These are phyloP conservation scores for Suaeda aralocaspica DNA, from an alignment of 148 eudicot species.

Conservation along the genomic window DNA sequence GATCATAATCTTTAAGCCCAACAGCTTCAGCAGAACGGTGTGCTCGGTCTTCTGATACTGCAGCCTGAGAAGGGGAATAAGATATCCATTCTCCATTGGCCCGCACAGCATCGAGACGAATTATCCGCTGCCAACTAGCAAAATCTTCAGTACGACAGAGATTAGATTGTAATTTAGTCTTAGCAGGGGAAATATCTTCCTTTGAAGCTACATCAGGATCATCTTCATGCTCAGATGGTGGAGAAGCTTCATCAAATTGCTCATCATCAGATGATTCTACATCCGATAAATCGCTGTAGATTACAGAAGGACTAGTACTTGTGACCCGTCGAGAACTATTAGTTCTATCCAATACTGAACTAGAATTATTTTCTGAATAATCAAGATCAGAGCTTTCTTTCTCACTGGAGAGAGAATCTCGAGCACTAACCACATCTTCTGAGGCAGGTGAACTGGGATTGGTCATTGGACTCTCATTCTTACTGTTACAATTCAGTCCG, in stretches of 20 bases:
- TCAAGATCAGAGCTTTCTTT: conserved; percentile 44
- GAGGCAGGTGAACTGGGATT: conserved; percentile 56
- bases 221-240: conserved; percentile 39
- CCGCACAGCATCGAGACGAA: conserved; percentile 87
- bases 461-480: conserved; percentile 29
- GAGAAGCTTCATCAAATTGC: conserved; percentile 51
- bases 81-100: conserved; percentile 83
- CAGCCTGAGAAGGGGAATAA: conserved; percentile 58
- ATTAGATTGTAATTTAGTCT: conserved; percentile 33
- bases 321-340: conserved; percentile 39
- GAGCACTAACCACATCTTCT: conserved; percentile 78
- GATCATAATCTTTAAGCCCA: conserved; percentile 76
- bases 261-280: conserved; percentile 71
- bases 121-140: conserved; percentile 90
- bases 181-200: conserved; percentile 47
- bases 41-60: conserved; percentile 62
- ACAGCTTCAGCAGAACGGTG: conserved; percentile 65
- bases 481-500: conserved; percentile 33
- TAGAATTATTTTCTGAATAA: conserved; percentile 33
- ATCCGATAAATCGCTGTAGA: conserved; percentile 64
- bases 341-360: conserved; percentile 36
- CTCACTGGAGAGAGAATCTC: conserved; percentile 79
- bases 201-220: conserved; percentile 25
- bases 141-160: conserved; percentile 55
- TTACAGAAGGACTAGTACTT: conserved; percentile 34